phyloP scores from a whole-genome alignment of 768 basidiomycete species.

The Candolleomyces eurysporus region DNA sequence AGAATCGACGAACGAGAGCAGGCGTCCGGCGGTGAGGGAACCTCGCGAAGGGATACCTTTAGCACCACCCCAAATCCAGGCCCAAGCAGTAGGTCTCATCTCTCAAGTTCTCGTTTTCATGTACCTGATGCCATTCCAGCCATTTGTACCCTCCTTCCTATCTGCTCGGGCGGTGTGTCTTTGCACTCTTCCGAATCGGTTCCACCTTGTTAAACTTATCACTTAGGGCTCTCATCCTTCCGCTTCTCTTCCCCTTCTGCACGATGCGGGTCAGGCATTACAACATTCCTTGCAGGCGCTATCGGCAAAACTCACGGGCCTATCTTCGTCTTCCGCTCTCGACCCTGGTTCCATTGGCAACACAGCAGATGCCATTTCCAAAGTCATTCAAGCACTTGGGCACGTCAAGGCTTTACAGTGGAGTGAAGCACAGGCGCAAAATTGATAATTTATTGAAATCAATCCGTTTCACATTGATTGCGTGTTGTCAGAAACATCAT shows the following conservation, averaged over 20 bases:
- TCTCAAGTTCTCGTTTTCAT: too few relatives aligned
- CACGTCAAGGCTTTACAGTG: slow-evolving; percentile 59
- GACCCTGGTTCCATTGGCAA: slow-evolving; percentile 52
- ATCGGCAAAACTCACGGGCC: slow-evolving; percentile 45
- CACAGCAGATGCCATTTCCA: slow-evolving; percentile 68
- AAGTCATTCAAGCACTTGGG: slow-evolving; percentile 59
- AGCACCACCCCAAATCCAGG: too few relatives aligned
- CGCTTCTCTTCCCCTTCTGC: neutral
- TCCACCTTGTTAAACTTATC: neutral
- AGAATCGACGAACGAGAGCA: too few relatives aligned
- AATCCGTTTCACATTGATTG: neutral
- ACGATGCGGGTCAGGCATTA: slow-evolving; percentile 42
- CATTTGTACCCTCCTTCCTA: neutral
- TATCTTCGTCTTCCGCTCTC: slow-evolving; percentile 36
- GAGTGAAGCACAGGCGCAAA: slow-evolving; percentile 33
- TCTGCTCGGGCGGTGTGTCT: neutral
- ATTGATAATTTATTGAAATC: neutral
- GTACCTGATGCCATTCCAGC: too few relatives aligned
- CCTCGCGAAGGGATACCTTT: too few relatives aligned
- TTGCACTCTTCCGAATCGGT: neutral
- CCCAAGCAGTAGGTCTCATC: too few relatives aligned
- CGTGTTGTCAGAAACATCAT: neutral
- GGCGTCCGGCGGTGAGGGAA: too few relatives aligned
- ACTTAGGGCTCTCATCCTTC: neutral
- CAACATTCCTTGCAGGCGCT: slow-evolving; percentile 52